Percentiles rank a stretch among this genome's conserved stretches.
These are phyloP conservation scores for Ustulina deusta DNA, from an alignment of 2,329 filamentous ascomycete genomes.

Conservation along the genomic window DNA sequence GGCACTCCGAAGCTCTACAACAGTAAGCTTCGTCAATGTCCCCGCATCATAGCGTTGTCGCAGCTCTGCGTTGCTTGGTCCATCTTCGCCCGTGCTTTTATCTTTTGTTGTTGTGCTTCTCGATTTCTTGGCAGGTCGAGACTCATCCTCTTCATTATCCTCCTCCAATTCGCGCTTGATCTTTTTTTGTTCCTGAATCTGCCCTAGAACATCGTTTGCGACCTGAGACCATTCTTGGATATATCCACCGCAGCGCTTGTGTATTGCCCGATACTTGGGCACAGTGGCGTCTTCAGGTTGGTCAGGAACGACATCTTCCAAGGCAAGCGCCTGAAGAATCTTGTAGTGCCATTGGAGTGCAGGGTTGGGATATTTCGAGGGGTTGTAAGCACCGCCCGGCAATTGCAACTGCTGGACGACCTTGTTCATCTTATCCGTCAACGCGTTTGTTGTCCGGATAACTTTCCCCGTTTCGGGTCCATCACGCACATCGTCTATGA, in stretches of 20 bases:
- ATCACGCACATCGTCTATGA: constrained; percentile 86
- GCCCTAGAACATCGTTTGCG: constrained; percentile 68
- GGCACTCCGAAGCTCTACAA: constrained; percentile 64
- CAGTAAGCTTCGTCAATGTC: constrained; percentile 65
- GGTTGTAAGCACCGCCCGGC: constrained; percentile 86
- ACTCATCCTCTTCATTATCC: constrained; percentile 53
- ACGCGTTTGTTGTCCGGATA: constrained; percentile 71
- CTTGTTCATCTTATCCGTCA: constrained; percentile 84
- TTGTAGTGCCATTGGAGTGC: constrained; percentile 97
- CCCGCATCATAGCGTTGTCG: constrained; percentile 59
- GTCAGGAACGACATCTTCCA: constrained; percentile 90
- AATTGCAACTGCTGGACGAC: constrained; percentile 89
- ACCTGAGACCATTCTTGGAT: constrained; percentile 80
- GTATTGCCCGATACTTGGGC: constrained; percentile 87
- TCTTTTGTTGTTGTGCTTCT: constrained; percentile 52
- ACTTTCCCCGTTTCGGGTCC: constrained; percentile 70
- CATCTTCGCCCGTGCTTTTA: constrained; percentile 49
- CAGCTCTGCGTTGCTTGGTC: constrained; percentile 60
- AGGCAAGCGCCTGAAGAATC: constrained; percentile 88
- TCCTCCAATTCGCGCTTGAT: constrained; percentile 65
- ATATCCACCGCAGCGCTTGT: constrained; percentile 85
- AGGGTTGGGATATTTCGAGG: constrained; percentile 89
- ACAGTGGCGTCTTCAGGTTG: constrained; percentile 80
- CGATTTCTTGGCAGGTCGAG: constrained; percentile 60
- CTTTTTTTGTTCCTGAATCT: constrained; percentile 54